A percentile compares a stretch with the other conserved stretches of the same genome.
These are phyloP conservation scores for Serendipita vermifera DNA, from an alignment of 768 basidiomycete species.

Conservation along the genomic window DNA sequence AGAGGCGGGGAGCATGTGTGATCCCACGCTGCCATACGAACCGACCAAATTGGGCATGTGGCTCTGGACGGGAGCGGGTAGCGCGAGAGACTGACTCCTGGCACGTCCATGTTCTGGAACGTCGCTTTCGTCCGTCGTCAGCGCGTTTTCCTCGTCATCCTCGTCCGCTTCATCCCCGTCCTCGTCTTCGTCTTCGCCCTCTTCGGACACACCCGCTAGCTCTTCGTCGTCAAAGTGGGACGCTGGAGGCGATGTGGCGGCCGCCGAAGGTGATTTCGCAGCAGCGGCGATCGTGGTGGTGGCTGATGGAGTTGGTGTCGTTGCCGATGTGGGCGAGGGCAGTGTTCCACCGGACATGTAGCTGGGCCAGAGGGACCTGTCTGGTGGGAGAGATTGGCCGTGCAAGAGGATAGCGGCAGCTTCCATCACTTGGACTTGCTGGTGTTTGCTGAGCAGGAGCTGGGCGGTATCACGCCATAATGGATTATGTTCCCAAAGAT, in stretches of 20 bases:
- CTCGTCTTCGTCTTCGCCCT: slow-evolving; percentile 12
- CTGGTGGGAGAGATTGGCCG: slow-evolving; percentile 76
- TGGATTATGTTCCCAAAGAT: slow-evolving; percentile 94
- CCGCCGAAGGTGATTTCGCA: slow-evolving; percentile 18
- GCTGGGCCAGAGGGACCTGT: slow-evolving; percentile 84
- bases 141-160: slow-evolving; percentile 9
- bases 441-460: slow-evolving; percentile 86
- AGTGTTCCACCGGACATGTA: slow-evolving; percentile 40
- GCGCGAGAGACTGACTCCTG: background rate
- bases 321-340: slow-evolving; percentile 9
- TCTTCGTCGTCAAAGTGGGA: slow-evolving; percentile 19
- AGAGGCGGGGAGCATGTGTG: background rate
- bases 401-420: slow-evolving; percentile 93
- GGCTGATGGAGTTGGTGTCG: background rate
- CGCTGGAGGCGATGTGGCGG: slow-evolving; percentile 19
- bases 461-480: slow-evolving; percentile 92
- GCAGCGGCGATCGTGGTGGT: slow-evolving; percentile 15
- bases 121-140: slow-evolving; percentile 10
- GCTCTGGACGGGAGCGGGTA: background rate
- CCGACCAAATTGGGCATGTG: background rate
- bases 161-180: slow-evolving; percentile 12
- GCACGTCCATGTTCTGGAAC: background rate
- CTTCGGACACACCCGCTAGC: slow-evolving; percentile 10
- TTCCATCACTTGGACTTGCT: slow-evolving; percentile 94
- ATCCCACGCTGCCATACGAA: background rate